These are phyloP conservation scores for Luvunga scandens DNA, from an alignment of 345 rosid genomes.

Conservation along the genomic window DNA sequence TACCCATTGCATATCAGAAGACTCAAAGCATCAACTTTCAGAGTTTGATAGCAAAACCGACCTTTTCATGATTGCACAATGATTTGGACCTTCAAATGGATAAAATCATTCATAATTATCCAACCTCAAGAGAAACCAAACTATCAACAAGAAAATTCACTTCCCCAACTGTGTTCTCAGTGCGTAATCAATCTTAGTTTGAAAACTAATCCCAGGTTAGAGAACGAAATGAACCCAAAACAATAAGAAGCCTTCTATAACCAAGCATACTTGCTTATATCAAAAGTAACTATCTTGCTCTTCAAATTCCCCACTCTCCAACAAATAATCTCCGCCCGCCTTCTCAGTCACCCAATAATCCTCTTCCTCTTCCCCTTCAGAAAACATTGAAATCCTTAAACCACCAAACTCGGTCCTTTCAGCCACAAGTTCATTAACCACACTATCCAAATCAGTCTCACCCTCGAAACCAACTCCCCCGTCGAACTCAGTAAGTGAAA, in stretches of 20 bases:
- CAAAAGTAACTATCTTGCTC: constrained; percentile 28
- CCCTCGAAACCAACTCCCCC: constrained; percentile 24
- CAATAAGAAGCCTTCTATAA: background rate
- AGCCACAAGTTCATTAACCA: constrained; percentile 42
- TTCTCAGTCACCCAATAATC: constrained; percentile 36
- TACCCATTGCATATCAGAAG: background rate
- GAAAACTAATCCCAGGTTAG: background rate
- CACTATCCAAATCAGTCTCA: constrained; percentile 34
- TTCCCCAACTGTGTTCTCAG: background rate
- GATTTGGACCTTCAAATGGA: background rate
- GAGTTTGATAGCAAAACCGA: background rate
- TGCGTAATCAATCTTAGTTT: background rate
- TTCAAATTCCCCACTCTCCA: constrained; percentile 35
- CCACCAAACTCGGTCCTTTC: constrained; percentile 49
- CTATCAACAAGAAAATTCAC: background rate
- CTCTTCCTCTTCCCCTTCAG: constrained; percentile 70
- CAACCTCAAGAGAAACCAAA: background rate
- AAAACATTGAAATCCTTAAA: constrained; percentile 51
- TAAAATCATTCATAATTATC: background rate
- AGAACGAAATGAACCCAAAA: background rate
- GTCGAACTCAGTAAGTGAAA: constrained; percentile 45
- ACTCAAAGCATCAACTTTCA: background rate
- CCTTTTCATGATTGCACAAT: background rate
- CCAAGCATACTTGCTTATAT: background rate
- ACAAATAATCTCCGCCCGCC: constrained; percentile 31